Evolutionary conservation across 2,329 filamentous ascomycete species (phyloP), one percentile per base, ranked within the genome.

Genomic region (Aspergillus nomiae): DNA sequence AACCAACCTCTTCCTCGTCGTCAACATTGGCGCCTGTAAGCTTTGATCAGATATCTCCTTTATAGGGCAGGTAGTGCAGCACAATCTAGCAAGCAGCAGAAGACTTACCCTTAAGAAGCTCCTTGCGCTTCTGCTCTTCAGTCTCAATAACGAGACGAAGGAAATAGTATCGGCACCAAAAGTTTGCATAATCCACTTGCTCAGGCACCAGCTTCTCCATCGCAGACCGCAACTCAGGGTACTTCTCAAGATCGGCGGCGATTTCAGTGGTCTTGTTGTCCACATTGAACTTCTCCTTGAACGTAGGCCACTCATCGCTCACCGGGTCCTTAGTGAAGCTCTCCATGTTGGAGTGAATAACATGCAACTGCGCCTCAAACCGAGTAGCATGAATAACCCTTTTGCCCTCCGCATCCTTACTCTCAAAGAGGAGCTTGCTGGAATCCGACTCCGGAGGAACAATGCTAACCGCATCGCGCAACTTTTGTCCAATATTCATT

Each of bases 201-300:
- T 94, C 93, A 1, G 95, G 95, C n/a, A 99, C 95, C 60, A 97
- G 82, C 81, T 90, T 93, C 85, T 97, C 95, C 94, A 99, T 98
- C 0, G 93, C 93, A 30, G 85, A 80, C 70, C 94, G 85, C 70
- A 99, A 81, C 78, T 98, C 94, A 11, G 89, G 87, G 73, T 97
- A 96, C 75, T 90, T 92, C 68, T 94, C 89, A 69, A 99, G 77
- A 77, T 99, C 93, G 64, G 82, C 83, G 55, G 90, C 88, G 69
- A 99, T 96, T 59, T 90, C 89, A 21, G 89, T 89, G 2, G 95
- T 98, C 85, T 94, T 94, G 73, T 85, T 85, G 59, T 94, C 93
- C 16, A 91, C 87, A 70, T 94, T 87, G 74, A 98, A 98, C 0
- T 82, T 83, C 66, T 87, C 83, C 60, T 86, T 85, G 89, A 94